A percentile compares a stretch with the other conserved stretches of the same genome.
Conservation (phyloP, 225 moss, liverwort and hornwort genomes). For the Physcomitrellopsis africana region DNA sequence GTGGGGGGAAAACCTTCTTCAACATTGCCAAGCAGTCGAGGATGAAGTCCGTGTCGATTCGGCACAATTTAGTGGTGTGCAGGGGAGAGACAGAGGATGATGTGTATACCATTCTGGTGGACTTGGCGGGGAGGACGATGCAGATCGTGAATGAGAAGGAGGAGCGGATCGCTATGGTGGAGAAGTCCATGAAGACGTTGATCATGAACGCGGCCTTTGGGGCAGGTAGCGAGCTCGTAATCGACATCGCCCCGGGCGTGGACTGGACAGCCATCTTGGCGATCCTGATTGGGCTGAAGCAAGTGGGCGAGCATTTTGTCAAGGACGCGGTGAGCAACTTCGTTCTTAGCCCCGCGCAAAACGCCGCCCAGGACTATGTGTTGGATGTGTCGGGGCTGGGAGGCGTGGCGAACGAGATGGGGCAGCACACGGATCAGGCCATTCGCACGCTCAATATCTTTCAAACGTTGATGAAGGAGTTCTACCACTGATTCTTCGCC, state of each 20-base stretch:
- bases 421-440: slow-evolving; percentile 60
- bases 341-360: slow-evolving; percentile 72
- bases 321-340: slow-evolving; percentile 84
- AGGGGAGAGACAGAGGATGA: slow-evolving; percentile 72
- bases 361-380: slow-evolving; percentile 70
- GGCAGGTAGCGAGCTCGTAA: slow-evolving; percentile 80
- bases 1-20: slow-evolving; percentile 58
- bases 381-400: slow-evolving; percentile 54
- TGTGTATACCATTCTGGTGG: slow-evolving; percentile 74
- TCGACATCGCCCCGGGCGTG: slow-evolving; percentile 83
- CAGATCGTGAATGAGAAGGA: slow-evolving; percentile 87
- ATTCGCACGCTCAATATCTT: slow-evolving; percentile 63
- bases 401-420: slow-evolving; percentile 42
- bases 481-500: slow-evolving; percentile 41
- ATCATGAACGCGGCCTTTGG: slow-evolving; percentile 91
- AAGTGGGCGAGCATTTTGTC: slow-evolving; percentile 73
- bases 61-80: slow-evolving; percentile 88
- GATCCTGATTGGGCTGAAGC: slow-evolving; percentile 76
- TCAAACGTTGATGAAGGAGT: slow-evolving; percentile 54
- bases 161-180: slow-evolving; percentile 69
- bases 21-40: slow-evolving; percentile 83
- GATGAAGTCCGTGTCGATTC: slow-evolving; percentile 75
- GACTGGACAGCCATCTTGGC: slow-evolving; percentile 83
- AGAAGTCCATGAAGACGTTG: slow-evolving; percentile 81
- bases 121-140: slow-evolving; percentile 83